Percentiles rank a stretch among this genome's conserved stretches.
These are phyloP conservation scores for Saccharomyces paradoxus DNA, from an alignment of 805 yeast genomes.

Conservation along the genomic window DNA sequence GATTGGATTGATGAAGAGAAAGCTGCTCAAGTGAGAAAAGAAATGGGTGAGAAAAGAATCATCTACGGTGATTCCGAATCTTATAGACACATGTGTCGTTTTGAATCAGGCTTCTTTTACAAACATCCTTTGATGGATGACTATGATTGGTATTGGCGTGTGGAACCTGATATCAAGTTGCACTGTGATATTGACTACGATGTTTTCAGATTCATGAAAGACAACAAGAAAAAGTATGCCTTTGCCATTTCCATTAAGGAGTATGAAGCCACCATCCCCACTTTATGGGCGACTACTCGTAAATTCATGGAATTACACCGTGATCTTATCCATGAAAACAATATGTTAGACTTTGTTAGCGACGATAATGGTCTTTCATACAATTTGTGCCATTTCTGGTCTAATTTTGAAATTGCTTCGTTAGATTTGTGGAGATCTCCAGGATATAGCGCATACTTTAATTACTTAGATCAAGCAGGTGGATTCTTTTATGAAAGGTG, in stretches of 20 bases:
- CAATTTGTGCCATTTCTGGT: slow-evolving; percentile 86
- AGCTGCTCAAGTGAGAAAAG: slow-evolving; percentile 49
- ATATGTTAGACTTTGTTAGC: slow-evolving; percentile 61
- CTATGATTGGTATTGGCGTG: slow-evolving; percentile 93
- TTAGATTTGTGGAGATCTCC: slow-evolving; percentile 67
- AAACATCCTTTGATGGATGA: slow-evolving; percentile 64
- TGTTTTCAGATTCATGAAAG: slow-evolving; percentile 73
- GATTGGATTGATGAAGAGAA: slow-evolving; percentile 66
- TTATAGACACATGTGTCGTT: slow-evolving; percentile 88
- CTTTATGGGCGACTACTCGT: slow-evolving; percentile 67
- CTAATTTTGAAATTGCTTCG: slow-evolving; percentile 77
- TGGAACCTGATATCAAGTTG: slow-evolving; percentile 76
- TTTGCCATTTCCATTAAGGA: slow-evolving; percentile 76
- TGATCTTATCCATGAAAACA: slow-evolving; percentile 48
- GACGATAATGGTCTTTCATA: slow-evolving; percentile 64
- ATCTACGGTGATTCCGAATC: slow-evolving; percentile 61
- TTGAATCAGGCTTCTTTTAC: slow-evolving; percentile 83
- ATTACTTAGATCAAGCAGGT: slow-evolving; percentile 67
- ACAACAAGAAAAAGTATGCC: slow-evolving; percentile 63
- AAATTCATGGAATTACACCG: slow-evolving; percentile 55
- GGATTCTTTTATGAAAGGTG: slow-evolving; percentile 92
- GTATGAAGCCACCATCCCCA: slow-evolving; percentile 60
- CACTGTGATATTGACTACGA: slow-evolving; percentile 79
- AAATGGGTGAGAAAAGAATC: slow-evolving; percentile 43
- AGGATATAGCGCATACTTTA: slow-evolving; percentile 64